Evolutionary conservation across 2,329 filamentous ascomycete genomes (phyloP).

Genomic region (Arthroderma uncinatum): DNA sequence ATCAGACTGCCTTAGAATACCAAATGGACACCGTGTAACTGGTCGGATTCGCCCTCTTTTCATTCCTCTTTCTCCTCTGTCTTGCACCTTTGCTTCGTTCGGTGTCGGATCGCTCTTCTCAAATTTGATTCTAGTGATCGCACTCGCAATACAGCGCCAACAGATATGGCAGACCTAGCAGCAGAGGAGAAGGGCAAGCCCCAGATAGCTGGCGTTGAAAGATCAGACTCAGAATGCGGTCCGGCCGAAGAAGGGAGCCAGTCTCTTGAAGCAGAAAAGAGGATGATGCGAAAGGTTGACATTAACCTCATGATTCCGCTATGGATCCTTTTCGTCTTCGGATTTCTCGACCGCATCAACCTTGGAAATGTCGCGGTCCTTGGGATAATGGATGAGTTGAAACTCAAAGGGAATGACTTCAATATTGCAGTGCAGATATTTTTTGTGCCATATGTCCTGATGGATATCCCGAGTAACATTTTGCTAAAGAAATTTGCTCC

Average conservation of each 20-base stretch:
- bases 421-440: slow-evolving; percentile 28
- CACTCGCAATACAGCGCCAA: background rate
- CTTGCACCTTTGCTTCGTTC: background rate
- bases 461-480: slow-evolving; percentile 23
- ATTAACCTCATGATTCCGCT: slow-evolving; percentile 18
- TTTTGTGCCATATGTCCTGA: slow-evolving; percentile 22
- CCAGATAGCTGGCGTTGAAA: background rate
- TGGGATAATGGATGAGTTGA: slow-evolving; percentile 17
- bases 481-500: slow-evolving; percentile 18
- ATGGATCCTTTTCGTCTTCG: slow-evolving; percentile 17
- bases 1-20: background rate
- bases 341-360: slow-evolving; percentile 14
- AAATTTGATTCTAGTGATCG: background rate
- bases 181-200: background rate
- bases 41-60: background rate
- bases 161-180: background rate
- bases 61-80: background rate
- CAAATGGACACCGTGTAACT: background rate
- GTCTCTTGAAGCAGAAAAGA: background rate
- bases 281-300: slow-evolving; percentile 18
- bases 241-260: background rate
- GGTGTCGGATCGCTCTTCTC: background rate
- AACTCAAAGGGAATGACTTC: slow-evolving; percentile 22
- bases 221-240: slow-evolving; percentile 4
- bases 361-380: slow-evolving; percentile 18